Evolutionary conservation across 768 basidiomycete species (phyloP).

Genomic region (Zangia roseola): DNA sequence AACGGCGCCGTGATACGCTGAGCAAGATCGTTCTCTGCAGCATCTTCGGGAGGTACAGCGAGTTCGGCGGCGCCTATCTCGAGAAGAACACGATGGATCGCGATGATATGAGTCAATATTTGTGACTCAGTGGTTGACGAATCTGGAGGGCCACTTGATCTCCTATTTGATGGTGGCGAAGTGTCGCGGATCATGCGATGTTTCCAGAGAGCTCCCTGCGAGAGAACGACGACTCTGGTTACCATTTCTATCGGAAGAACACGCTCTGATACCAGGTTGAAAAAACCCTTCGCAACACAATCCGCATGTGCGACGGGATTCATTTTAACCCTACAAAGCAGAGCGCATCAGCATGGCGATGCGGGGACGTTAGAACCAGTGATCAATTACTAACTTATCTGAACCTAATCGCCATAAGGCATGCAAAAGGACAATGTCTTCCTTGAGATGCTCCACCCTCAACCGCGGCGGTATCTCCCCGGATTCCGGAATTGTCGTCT

Average conservation of each 20-base stretch:
- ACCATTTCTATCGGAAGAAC: constrained; percentile 75
- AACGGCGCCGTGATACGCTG: constrained; percentile 85
- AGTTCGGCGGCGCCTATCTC: constrained; percentile 66
- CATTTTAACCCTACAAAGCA: constrained; percentile 34
- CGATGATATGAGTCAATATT: constrained; percentile 66
- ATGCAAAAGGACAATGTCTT: constrained; percentile 73
- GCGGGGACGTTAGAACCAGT: not conserved
- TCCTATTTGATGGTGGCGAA: constrained; percentile 29
- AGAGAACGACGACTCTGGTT: constrained; percentile 66
- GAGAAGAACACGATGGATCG: constrained; percentile 61
- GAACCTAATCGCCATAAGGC: constrained; percentile 60
- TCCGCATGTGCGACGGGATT: constrained; percentile 48
- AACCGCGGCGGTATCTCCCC: constrained; percentile 45
- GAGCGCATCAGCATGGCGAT: constrained; percentile 2
- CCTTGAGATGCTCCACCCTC: constrained; percentile 65
- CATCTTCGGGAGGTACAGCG: constrained; percentile 51
- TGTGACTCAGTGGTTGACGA: constrained; percentile 55
- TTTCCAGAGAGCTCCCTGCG: constrained; percentile 83
- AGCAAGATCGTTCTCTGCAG: constrained; percentile 59
- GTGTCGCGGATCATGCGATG: constrained; percentile 69
- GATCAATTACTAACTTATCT: constrained; percentile 50
- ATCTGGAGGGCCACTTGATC: constrained; percentile 20
- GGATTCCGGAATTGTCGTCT: constrained; percentile 30
- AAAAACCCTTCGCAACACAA: constrained; percentile 56
- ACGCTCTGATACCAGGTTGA: constrained; percentile 60